A percentile compares a stretch with the other conserved stretches of the same genome.
Conservation (phyloP, 306 rosid genomes). For the Adenanthera pavonina region DNA sequence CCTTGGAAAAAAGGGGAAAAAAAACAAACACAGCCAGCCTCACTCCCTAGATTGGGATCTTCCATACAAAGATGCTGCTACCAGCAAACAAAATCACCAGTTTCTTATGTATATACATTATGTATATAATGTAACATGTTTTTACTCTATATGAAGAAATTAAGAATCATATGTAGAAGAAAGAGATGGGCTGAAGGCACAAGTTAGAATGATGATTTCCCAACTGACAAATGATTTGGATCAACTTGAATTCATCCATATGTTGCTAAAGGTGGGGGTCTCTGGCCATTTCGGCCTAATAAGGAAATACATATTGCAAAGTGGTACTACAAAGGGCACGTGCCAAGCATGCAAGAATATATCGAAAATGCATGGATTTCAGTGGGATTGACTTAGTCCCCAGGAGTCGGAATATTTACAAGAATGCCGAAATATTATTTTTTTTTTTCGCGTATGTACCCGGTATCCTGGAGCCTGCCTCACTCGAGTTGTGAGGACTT, state of each 20-base stretch:
- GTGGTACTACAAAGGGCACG: background rate
- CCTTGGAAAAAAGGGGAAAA: no score
- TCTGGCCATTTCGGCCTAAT: background rate
- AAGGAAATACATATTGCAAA: background rate
- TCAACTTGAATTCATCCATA: background rate
- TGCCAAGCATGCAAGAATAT: conserved; percentile 2
- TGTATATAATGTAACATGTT: background rate
- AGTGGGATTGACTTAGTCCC: background rate
- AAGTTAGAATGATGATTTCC: background rate
- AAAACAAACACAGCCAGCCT: no score
- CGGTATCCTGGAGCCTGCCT: no score
- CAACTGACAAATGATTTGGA: background rate
- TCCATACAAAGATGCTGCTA: no score
- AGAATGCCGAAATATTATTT: background rate
- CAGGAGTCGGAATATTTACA: background rate
- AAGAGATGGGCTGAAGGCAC: background rate
- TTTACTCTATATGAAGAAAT: background rate
- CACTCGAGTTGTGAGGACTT: no score
- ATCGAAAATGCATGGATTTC: conserved; percentile 5
- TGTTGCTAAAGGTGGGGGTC: background rate
- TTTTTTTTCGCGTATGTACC: no score
- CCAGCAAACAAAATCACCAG: no score
- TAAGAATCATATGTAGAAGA: background rate
- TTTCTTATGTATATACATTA: no score
- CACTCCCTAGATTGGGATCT: no score